phyloP scores from a whole-genome alignment of 495 filamentous ascomycete species.

The Xylaria bambusicola region DNA sequence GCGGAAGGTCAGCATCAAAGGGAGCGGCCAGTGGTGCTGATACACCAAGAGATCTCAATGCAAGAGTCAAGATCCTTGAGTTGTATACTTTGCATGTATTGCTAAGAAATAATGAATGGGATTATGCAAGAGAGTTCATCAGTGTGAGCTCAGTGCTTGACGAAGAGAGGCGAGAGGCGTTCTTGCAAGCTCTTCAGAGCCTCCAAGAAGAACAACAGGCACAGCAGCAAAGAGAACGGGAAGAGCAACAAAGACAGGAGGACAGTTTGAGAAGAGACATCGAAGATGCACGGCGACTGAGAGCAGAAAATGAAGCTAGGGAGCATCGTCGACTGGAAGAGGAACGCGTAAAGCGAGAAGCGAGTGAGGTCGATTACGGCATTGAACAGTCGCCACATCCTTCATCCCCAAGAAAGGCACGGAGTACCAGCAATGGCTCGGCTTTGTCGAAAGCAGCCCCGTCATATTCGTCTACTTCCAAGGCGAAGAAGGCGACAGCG shows the following conservation, averaged over 20 bases:
- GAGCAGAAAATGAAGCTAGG: constrained; percentile 56
- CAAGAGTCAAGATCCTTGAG: constrained; percentile 85
- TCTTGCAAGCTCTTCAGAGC: constrained; percentile 73
- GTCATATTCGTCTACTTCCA: constrained; percentile 24
- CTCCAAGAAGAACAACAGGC: constrained; percentile 72
- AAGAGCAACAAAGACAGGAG: constrained; percentile 62
- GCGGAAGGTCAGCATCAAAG: constrained; percentile 39
- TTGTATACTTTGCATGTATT: constrained; percentile 92
- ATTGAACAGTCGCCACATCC: constrained; percentile 52
- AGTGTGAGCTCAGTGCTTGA: constrained; percentile 79
- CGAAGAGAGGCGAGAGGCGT: constrained; percentile 86
- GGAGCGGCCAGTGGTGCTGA: constrained; percentile 59
- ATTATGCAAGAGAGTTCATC: constrained; percentile 90
- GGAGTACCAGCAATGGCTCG: constrained; percentile 40
- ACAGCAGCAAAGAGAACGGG: constrained; percentile 60
- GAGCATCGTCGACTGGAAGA: constrained; percentile 50
- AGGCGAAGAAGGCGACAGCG: constrained; percentile 35
- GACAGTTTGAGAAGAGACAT: constrained; percentile 61
- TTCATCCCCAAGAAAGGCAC: constrained; percentile 52
- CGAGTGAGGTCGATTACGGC: constrained; percentile 47
- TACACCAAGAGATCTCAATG: constrained; percentile 73
- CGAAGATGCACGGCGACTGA: constrained; percentile 56
- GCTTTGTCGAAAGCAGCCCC: constrained; percentile 28
- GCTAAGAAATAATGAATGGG: constrained; percentile 88
- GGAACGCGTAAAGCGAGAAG: constrained; percentile 44